Evolutionary conservation across 352 stramenopile species (phyloP), one percentile per base, ranked within the genome.

Genomic region (Phytophthora lateralis): DNA sequence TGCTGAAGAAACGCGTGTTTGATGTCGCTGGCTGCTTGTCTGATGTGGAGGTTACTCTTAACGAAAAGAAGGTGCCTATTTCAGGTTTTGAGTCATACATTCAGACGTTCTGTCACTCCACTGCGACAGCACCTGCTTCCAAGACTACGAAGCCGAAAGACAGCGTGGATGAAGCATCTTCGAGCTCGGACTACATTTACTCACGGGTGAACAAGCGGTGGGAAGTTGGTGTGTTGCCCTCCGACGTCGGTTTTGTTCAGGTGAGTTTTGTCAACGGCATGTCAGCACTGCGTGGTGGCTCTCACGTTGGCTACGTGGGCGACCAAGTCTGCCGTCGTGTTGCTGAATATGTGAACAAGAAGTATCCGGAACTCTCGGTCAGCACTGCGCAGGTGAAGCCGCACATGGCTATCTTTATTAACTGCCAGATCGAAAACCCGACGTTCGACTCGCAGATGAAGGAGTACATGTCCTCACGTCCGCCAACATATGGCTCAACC

Each of bases 391-490:
- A 99, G 47, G 97, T 99, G 73, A 99, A 99, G 75, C 97, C 98
- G 47, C 97, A 99, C 71, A 70, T 99, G 27, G 88, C 81, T 8
- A 81, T 99, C 14, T 99, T 99, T 76, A 97, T 99, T 41, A 99
- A 99, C 73, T 98, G 90, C 58, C 82, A 99, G 46, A 97, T 99
- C 18, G 93, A 99, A 54, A 99, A 99, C 73, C 98, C 98, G 15
- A 97, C 96, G 2, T 99, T 99, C 69, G 97, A 99, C 67, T 99
- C 95, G 52, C 98, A 99, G 65, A 99, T 98, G 61, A 99, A 99
- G 72, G 98, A 99, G 71, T 97, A 91, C 57, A 92, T 99, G 47
- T 99, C 97, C 3, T 99, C 95, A 2, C 80, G 85, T 4, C 81
- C 87, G 11, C 76, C 81, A 12, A 85, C 82, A 0, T 98, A 97